Evolutionary conservation across 73 alveolate species (phyloP).

Genomic region (Durusdinium trenchii): DNA sequence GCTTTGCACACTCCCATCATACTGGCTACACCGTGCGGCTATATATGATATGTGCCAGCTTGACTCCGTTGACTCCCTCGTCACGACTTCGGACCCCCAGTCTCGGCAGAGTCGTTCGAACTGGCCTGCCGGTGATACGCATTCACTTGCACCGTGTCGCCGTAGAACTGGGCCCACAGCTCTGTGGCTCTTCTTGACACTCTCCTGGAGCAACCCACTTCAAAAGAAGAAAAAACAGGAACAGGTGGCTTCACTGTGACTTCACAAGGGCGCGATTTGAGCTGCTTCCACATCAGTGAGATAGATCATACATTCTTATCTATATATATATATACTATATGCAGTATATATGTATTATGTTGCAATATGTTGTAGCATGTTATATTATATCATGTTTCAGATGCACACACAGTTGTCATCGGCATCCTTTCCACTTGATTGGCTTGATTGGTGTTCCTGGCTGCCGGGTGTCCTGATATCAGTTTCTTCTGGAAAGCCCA

Average conservation of each 20-base stretch:
- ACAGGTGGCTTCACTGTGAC: no score
- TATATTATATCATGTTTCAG: no score
- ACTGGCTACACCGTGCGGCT: not conserved
- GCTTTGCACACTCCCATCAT: not conserved
- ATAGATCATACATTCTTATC: no score
- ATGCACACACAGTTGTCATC: no score
- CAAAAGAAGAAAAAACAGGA: no score
- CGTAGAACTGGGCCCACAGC: constrained; percentile 59
- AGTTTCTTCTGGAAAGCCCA: constrained; percentile 35
- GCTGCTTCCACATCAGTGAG: no score
- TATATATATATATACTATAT: no score
- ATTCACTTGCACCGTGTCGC: constrained; percentile 52
- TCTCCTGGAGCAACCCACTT: not conserved
- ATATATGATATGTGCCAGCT: not conserved
- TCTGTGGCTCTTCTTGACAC: constrained; percentile 32
- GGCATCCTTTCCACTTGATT: no score
- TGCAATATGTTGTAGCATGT: no score
- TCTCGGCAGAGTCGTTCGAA: not conserved
- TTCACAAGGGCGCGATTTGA: no score
- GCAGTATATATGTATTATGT: no score
- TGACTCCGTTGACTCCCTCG: not conserved
- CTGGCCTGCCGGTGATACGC: constrained; percentile 57
- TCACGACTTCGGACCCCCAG: not conserved
- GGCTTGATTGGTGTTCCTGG: not conserved
- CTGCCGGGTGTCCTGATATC: constrained; percentile 23